Evolutionary conservation across 1,284 basidiomycete species (phyloP).

Genomic region (Cryptococcus sp.): DNA sequence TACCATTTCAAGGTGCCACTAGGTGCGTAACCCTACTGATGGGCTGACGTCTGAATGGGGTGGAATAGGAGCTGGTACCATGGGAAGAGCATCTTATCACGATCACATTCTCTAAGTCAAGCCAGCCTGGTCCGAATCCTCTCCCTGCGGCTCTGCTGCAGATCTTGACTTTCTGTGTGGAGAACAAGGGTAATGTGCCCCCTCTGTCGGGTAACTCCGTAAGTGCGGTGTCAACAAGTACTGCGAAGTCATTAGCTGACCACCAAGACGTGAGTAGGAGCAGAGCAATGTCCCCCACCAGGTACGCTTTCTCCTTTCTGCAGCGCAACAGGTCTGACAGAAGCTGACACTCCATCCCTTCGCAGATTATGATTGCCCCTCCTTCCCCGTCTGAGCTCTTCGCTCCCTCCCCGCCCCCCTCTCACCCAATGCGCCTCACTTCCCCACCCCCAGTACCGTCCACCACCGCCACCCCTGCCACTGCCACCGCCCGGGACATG

Average conservation of each 20-base stretch:
- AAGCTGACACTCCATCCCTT: not conserved
- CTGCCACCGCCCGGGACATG: conserved; percentile 11
- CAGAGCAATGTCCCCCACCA: conserved; percentile 36
- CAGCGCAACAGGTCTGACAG: not conserved
- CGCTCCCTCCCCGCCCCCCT: conserved; percentile 32
- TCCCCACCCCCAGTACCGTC: conserved; percentile 23
- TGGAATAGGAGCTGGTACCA: conserved; percentile 38
- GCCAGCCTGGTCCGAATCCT: conserved; percentile 8
- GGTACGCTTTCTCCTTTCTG: conserved; percentile 9
- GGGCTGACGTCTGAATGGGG: not conserved
- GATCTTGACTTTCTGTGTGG: conserved; percentile 38
- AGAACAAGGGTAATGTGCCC: conserved; percentile 38
- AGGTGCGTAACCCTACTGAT: not conserved
- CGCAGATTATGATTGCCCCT: conserved; percentile 40
- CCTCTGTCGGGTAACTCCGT: conserved; percentile 28
- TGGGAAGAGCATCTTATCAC: conserved; percentile 49
- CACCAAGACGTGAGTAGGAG: conserved; percentile 13
- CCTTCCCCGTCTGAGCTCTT: conserved; percentile 43
- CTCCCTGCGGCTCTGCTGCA: conserved; percentile 34
- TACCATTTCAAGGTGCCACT: not conserved
- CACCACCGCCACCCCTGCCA: conserved; percentile 19
- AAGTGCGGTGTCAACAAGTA: conserved; percentile 3
- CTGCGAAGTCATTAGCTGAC: not conserved
- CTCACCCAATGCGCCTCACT: conserved; percentile 25
- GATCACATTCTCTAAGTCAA: conserved; percentile 14